Conservation (phyloP, 1,139 yeast genomes). For the Blastobotrys petasosporus region DNA sequence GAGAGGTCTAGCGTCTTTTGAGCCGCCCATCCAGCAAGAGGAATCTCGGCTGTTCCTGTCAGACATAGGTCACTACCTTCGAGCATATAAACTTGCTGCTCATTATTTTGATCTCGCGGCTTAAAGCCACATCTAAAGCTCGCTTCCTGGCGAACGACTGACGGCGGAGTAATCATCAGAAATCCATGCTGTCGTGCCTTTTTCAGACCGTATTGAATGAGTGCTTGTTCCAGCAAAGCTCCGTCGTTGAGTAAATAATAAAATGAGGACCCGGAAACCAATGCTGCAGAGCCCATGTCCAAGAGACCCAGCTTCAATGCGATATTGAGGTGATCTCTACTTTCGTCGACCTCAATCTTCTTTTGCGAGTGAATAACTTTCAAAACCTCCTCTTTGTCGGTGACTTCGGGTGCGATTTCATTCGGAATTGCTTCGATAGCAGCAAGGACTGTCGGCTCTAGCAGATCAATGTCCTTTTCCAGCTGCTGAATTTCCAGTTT, state of each 20-base stretch:
- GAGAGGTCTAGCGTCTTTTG: conserved; percentile 38
- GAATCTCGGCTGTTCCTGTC: conserved; percentile 94
- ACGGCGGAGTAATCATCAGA: conserved; percentile 71
- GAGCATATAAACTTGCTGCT: conserved; percentile 71
- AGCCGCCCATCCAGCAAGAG: conserved; percentile 70
- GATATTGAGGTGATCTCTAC: conserved; percentile 59
- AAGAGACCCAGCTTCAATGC: conserved; percentile 57
- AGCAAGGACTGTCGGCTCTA: conserved; percentile 38
- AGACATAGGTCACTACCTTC: conserved; percentile 52
- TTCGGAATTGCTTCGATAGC: conserved; percentile 61
- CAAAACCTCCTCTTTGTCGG: conserved; percentile 43
- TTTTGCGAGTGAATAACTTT: conserved; percentile 21
- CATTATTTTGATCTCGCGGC: conserved; percentile 86
- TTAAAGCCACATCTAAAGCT: conserved; percentile 90
- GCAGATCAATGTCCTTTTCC: conserved; percentile 35
- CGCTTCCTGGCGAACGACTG: conserved; percentile 71
- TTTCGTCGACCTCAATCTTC: conserved; percentile 16
- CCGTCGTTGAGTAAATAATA: conserved; percentile 83
- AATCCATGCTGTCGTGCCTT: conserved; percentile 66
- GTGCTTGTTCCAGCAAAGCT: conserved; percentile 83
- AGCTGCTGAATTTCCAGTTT: conserved; percentile 34
- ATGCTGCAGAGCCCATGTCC: conserved; percentile 67
- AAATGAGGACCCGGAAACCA: conserved; percentile 82
- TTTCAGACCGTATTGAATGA: conserved; percentile 69
- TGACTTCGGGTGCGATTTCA: conserved; percentile 42